Conservation (phyloP, 163 green algal genomes). For the Scenedesmus sp. region DNA sequence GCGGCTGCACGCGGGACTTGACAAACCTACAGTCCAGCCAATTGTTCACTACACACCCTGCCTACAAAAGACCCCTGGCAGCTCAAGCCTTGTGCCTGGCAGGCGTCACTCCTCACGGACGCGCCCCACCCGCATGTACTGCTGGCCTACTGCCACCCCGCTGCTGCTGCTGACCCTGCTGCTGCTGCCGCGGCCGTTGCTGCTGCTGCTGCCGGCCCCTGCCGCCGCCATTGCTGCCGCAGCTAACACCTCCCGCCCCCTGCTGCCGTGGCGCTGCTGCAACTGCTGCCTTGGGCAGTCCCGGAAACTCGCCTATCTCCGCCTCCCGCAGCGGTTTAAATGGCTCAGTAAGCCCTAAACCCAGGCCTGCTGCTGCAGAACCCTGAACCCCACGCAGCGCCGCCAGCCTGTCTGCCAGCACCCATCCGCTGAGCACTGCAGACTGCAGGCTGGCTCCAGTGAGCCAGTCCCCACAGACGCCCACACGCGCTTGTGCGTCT, state of each 20-base stretch:
- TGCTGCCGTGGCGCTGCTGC: background rate
- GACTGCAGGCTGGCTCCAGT: conserved; percentile 57
- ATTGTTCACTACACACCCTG: no score
- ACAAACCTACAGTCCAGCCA: background rate
- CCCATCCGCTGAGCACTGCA: conserved; percentile 65
- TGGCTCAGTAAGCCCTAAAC: conserved; percentile 52
- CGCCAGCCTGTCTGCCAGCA: conserved; percentile 65
- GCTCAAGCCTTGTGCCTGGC: background rate
- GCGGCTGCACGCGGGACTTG: no score
- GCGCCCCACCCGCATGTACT: background rate
- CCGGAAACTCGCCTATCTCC: conserved; percentile 73
- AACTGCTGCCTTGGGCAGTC: background rate
- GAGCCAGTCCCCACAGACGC: conserved; percentile 65
- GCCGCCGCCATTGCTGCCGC: background rate
- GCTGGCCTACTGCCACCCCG: background rate
- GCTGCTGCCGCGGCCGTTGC: background rate
- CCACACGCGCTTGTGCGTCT: conserved; percentile 64
- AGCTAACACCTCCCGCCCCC: background rate
- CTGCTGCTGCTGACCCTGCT: background rate
- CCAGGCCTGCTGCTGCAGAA: conserved; percentile 21
- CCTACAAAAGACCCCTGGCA: no score
- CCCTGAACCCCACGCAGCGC: conserved; percentile 33
- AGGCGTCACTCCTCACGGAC: background rate
- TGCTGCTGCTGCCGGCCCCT: background rate
- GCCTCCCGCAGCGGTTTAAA: conserved; percentile 57